Evolutionary conservation across 139 green algal species (phyloP).

Genomic region (Chlamydomonas sp.): DNA sequence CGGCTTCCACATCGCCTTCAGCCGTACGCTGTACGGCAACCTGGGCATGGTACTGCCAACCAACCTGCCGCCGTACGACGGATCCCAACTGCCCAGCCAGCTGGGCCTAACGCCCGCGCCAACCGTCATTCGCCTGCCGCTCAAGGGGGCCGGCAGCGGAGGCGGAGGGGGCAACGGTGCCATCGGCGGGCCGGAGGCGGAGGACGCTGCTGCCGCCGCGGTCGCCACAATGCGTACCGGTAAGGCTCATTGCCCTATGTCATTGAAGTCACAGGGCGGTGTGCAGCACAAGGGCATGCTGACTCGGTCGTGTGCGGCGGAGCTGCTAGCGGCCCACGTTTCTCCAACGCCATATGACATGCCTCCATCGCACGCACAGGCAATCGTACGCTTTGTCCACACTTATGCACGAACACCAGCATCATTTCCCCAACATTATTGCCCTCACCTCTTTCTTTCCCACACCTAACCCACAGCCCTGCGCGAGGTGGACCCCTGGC

Average conservation of each 20-base stretch:
- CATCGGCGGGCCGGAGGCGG: neutral
- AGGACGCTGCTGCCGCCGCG: neutral
- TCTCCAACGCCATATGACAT: no score
- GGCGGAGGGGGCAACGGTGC: neutral
- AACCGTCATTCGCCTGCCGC: neutral
- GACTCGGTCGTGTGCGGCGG: no score
- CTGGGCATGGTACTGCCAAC: slow-evolving; percentile 17
- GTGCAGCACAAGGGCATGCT: no score
- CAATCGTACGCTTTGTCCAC: no score
- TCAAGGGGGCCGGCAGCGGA: neutral
- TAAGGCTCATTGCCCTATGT: neutral
- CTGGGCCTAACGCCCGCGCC: neutral
- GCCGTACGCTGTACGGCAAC: slow-evolving; percentile 4
- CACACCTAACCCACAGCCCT: neutral
- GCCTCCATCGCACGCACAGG: no score
- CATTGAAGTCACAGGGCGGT: no score
- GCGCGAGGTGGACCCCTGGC: neutral
- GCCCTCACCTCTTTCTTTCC: no score
- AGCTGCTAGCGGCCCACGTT: no score
- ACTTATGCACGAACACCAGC: no score
- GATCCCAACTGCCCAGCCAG: slow-evolving; percentile 4
- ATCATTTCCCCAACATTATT: no score
- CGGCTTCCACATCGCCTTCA: slow-evolving; percentile 51
- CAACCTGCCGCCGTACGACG: neutral
- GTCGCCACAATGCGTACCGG: neutral